Evolutionary conservation across 257 asterid genomes (phyloP), one percentile per base, ranked within the genome.

Genomic region (Primulina eburnea): DNA sequence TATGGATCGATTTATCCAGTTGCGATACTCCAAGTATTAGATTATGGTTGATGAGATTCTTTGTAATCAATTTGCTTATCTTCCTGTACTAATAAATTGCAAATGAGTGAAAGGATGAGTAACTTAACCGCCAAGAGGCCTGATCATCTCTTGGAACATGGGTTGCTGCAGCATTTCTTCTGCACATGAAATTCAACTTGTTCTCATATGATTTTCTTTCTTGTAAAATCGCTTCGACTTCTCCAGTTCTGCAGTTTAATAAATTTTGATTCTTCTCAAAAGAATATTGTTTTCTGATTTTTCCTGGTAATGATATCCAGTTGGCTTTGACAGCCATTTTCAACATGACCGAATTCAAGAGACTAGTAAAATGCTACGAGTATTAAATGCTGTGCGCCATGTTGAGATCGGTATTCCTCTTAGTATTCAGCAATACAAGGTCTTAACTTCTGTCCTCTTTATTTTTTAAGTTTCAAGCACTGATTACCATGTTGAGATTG

Each of bases 341-440:
- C 95, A 87, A 74, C 96, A 92, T 81, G 97, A 94, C 77, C 82
- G 74, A 78, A 83, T 94, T 74, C 89, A 83, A 75, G 99, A 94
- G 79, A 91, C 83, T 88, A 84, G 88, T 70, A 88, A 88, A 79
- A 88, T 77, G 55, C 81, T 94, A 72, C 96, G 97, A 62, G 96
- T 94, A 55, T 73, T 94, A 64, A 94, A 94, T 89, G 93, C 89
- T 73, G 97, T 88, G 55, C 96, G 96, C 75, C 79, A 84, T 68
- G 83, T 73, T 11, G 90, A 94, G 64, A 81, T 86, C 60, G 99
- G 97, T 32, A 88, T 88, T 76, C 95, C 99, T 73, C 87, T 91
- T 30, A 94, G 97, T 84, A 86, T 91, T 82, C 93, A 91, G 75
- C 97, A 94, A 77, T 94, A 89, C 82, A 86, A 94, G 97, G 99